Evolutionary conservation across 2,329 filamentous ascomycete species (phyloP), one percentile per base, ranked within the genome.

Genomic region (Penicillium sp.): DNA sequence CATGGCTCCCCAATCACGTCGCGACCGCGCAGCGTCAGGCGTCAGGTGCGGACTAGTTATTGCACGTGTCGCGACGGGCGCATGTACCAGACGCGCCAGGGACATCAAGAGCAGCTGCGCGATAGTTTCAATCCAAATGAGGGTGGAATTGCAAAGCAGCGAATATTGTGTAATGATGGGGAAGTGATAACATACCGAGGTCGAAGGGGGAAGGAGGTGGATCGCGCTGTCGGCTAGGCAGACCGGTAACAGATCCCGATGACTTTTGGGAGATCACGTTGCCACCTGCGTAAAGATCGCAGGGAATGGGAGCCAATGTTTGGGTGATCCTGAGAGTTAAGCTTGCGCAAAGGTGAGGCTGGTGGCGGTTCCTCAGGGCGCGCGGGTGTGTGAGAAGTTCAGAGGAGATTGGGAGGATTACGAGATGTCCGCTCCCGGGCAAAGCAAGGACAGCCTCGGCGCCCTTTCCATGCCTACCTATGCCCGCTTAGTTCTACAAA

Each of bases 41-140:
- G 48, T 33, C 34, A 34, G 16, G 29, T 42, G 47, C 45, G 49
- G 39, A 52, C 48, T 42, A 48, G 54, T 56, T 44, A 47, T 51
- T 45, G 38, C 47, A 52, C 51, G 53, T 60, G 60, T 62, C 61
- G 61, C 60, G 56, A 58, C 51, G 50, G 51, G 48, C 52, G 55
- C 50, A 58, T 53, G 39, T 23, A 42, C 44, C 36, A 12, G 21
- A 47, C 38, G 24, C 52, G 39, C 26, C 26, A 39, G 18, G 28
- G 26, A 43, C 34, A 45, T 45, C 34, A 29, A 18, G 34, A 15
- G 9, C 18, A 36, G 45, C 42, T 31, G 56, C 38, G 53, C 29
- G 23, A 48, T 28, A n/a, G 13, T 15, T 28, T 42, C 15, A 12
- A 47, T 51, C 49, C 42, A 33, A 33, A 36, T 7, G 12, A 23